A percentile compares a stretch with the other conserved stretches of the same genome.
Evolutionary conservation across 805 yeast genomes (phyloP).

Genomic region (Sugiyamaella smithiae): DNA sequence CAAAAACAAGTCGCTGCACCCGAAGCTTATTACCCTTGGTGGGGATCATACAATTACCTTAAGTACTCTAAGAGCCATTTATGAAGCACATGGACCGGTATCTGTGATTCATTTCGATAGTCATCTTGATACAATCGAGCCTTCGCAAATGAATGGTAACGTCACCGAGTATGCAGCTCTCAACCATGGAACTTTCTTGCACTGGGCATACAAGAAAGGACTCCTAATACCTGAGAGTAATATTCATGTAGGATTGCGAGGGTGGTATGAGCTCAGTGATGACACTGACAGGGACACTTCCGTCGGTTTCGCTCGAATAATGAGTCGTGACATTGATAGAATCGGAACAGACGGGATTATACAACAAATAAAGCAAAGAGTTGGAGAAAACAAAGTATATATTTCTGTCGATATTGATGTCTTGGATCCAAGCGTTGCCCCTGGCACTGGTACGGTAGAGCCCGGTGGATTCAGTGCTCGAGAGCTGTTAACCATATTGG

Average conservation of each 20-base stretch:
- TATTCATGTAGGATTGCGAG: constrained; percentile 63
- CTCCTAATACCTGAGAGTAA: constrained; percentile 45
- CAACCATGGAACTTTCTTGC: constrained; percentile 69
- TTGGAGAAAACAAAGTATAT: neutral
- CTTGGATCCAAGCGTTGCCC: constrained; percentile 51
- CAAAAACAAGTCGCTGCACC: constrained; percentile 38
- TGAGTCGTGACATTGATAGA: constrained; percentile 67
- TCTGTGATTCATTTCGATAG: constrained; percentile 71
- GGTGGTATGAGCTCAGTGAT: constrained; percentile 42
- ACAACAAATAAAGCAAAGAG: constrained; percentile 39
- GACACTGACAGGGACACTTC: constrained; percentile 57
- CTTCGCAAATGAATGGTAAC: constrained; percentile 60
- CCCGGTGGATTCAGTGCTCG: constrained; percentile 52
- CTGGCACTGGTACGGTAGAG: constrained; percentile 55
- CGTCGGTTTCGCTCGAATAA: constrained; percentile 60
- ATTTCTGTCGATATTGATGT: constrained; percentile 48
- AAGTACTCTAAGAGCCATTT: constrained; percentile 63
- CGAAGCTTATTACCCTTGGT: constrained; percentile 63
- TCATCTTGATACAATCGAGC: constrained; percentile 71
- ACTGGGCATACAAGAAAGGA: constrained; percentile 68
- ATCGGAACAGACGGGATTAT: constrained; percentile 58
- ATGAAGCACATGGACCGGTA: constrained; percentile 57
- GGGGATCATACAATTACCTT: constrained; percentile 77
- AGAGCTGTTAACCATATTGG: constrained; percentile 54
- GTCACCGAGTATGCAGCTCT: constrained; percentile 54